phyloP scores from a whole-genome alignment of 352 stramenopile species.

The Globisporangium polare region DNA sequence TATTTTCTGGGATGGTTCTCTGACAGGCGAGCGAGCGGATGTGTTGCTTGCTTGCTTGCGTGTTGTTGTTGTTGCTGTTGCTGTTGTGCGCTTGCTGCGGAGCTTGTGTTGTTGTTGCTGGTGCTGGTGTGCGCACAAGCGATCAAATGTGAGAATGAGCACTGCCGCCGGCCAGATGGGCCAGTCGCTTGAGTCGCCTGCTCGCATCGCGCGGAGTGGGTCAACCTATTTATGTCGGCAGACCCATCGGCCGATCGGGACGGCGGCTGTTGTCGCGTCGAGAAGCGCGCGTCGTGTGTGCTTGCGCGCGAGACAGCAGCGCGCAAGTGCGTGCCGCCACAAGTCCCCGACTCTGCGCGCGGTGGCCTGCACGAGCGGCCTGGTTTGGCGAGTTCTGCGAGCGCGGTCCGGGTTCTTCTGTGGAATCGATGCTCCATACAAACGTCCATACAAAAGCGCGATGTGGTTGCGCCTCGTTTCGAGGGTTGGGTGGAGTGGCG shows the following conservation, averaged over 20 bases:
- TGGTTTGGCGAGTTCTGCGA: not conserved
- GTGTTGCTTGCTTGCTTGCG: not conserved
- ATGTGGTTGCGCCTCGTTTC: no score
- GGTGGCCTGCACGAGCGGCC: no score
- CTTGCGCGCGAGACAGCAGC: not conserved
- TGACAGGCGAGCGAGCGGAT: not conserved
- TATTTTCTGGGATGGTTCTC: not conserved
- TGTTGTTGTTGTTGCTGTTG: conserved; percentile 4
- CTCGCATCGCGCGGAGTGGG: not conserved
- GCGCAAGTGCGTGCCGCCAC: not conserved
- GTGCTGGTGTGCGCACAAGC: conserved; percentile 6
- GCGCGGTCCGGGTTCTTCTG: no score
- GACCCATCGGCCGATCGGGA: no score
- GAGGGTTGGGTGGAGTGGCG: conserved; percentile 8
- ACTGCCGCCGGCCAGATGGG: conserved; percentile 10
- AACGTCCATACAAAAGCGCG: no score
- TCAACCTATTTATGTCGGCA: conserved; percentile 15
- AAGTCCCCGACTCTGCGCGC: no score
- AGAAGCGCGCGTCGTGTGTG: not conserved
- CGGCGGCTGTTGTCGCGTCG: conserved; percentile 10
- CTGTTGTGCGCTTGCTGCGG: not conserved
- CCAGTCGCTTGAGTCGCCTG: not conserved
- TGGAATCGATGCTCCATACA: no score
- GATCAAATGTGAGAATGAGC: conserved; percentile 14
- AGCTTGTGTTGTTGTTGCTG: not conserved